Conservation (phyloP, 2,329 filamentous ascomycete genomes). For the Diaporthe vexans region DNA sequence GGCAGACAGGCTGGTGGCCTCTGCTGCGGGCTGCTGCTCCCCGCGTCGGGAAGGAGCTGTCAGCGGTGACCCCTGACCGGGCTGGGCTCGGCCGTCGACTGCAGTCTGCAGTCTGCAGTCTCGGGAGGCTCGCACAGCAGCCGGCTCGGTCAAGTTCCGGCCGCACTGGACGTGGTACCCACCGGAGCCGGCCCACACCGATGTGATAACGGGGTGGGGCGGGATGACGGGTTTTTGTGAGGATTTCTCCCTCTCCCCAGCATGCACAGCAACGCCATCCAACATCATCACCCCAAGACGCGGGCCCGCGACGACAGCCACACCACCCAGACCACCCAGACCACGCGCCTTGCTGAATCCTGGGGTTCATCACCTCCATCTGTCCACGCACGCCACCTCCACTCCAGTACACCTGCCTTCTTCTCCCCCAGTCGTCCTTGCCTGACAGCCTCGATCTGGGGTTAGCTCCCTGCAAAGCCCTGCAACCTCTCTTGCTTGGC, state of each 20-base stretch:
- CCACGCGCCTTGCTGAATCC: conserved; percentile 32
- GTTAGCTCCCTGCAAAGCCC: conserved; percentile 33
- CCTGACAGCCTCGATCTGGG: conserved; percentile 35
- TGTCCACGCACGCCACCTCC: conserved; percentile 16
- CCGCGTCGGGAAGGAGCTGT: conserved; percentile 16
- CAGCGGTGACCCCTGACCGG: conserved; percentile 22
- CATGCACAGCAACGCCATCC: conserved; percentile 19
- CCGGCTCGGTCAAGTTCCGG: conserved; percentile 37
- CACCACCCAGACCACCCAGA: conserved; percentile 32
- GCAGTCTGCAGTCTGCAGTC: neutral
- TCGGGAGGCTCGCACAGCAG: neutral
- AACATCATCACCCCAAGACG: conserved; percentile 8
- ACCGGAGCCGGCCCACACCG: conserved; percentile 27
- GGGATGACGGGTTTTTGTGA: conserved; percentile 35
- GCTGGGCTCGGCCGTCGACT: conserved; percentile 4
- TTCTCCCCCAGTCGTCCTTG: conserved; percentile 26
- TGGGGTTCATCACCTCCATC: conserved; percentile 29
- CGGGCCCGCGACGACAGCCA: conserved; percentile 25
- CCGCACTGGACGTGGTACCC: neutral
- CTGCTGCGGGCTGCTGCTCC: conserved; percentile 1
- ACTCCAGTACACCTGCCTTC: neutral
- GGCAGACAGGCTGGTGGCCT: no score
- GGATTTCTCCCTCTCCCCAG: conserved; percentile 19
- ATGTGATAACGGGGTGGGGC: conserved; percentile 39
- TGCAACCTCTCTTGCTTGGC: conserved; percentile 1